Conservation (phyloP, 1,139 yeast species). For the Blastobotrys proliferans region DNA sequence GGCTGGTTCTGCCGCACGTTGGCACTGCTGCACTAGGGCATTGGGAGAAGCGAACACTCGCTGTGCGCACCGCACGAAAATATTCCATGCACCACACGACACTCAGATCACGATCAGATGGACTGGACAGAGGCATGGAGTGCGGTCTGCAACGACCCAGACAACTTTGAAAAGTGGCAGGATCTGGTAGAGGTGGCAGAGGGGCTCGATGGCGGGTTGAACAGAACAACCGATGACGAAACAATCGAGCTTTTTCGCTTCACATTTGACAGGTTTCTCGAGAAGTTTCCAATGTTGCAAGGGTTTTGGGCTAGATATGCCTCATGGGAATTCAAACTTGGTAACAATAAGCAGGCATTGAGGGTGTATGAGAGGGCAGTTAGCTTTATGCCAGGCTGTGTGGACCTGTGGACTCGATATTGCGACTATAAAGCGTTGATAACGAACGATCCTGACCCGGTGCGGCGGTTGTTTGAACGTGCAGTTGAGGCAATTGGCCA, state of each 20-base stretch:
- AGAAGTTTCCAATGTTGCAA: constrained; percentile 62
- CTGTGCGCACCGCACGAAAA: too few species aligned
- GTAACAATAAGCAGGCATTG: constrained; percentile 48
- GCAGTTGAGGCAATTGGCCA: constrained; percentile 64
- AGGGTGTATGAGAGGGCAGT: constrained; percentile 55
- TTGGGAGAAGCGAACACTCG: too few species aligned
- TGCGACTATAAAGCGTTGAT: constrained; percentile 49
- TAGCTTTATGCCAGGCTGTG: constrained; percentile 48
- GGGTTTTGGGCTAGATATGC: constrained; percentile 84
- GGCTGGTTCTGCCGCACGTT: too few species aligned
- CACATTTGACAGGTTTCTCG: constrained; percentile 55
- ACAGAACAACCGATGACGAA: constrained; percentile 42
- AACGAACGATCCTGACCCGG: constrained; percentile 16
- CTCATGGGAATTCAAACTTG: constrained; percentile 56
- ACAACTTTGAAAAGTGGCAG: constrained; percentile 50
- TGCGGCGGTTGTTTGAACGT: constrained; percentile 47
- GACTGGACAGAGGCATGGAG: constrained; percentile 26
- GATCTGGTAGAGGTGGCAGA: constrained; percentile 39
- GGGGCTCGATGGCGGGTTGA: constrained; percentile 39
- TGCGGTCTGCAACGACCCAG: constrained; percentile 34
- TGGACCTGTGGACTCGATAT: constrained; percentile 72
- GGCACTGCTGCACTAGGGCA: too few species aligned
- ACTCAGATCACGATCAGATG: too few species aligned
- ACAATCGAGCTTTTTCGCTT: constrained; percentile 44
- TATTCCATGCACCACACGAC: too few species aligned